These are phyloP conservation scores for Penicillium tannophilum DNA, from an alignment of 495 filamentous ascomycete species.

Conservation along the genomic window DNA sequence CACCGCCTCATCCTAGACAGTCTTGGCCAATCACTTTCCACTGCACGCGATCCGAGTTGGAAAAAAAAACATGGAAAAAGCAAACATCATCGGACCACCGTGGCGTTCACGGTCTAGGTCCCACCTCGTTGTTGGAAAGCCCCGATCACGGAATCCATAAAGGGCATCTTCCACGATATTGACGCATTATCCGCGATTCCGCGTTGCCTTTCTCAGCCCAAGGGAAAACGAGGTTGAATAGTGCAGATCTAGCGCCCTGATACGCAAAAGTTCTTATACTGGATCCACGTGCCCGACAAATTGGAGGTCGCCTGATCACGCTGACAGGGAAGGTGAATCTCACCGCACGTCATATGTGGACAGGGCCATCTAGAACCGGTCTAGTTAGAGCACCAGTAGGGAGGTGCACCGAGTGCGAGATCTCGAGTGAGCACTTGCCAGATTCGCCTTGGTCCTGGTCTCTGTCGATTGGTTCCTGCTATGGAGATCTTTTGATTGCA, in stretches of 20 bases:
- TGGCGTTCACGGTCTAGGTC: slow-evolving; percentile 8
- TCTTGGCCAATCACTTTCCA: slow-evolving; percentile 11
- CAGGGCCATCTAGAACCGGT: slow-evolving; percentile 2
- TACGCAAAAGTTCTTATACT: neutral
- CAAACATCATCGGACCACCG: slow-evolving; percentile 8
- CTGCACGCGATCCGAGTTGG: slow-evolving; percentile 4
- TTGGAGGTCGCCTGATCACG: slow-evolving; percentile 13
- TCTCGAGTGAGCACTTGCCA: slow-evolving; percentile 10
- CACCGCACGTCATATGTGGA: slow-evolving; percentile 15
- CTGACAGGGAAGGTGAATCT: slow-evolving; percentile 16
- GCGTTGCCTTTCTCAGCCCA: neutral
- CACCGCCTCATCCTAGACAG: slow-evolving; percentile 15
- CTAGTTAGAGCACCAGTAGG: slow-evolving; percentile 4
- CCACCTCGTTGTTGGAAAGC: neutral
- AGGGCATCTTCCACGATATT: slow-evolving; percentile 16
- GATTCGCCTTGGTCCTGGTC: neutral
- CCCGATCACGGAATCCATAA: neutral
- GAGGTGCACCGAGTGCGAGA: slow-evolving; percentile 8
- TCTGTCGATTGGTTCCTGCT: neutral
- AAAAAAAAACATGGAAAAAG: slow-evolving; percentile 17
- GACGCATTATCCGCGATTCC: slow-evolving; percentile 9
- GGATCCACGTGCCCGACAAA: slow-evolving; percentile 19
- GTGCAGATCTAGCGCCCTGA: slow-evolving; percentile 10
- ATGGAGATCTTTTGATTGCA: neutral
- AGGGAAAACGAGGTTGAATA: neutral